phyloP scores from a whole-genome alignment of 2,329 filamentous ascomycete species.

The Aureobasidium leucospermi region DNA sequence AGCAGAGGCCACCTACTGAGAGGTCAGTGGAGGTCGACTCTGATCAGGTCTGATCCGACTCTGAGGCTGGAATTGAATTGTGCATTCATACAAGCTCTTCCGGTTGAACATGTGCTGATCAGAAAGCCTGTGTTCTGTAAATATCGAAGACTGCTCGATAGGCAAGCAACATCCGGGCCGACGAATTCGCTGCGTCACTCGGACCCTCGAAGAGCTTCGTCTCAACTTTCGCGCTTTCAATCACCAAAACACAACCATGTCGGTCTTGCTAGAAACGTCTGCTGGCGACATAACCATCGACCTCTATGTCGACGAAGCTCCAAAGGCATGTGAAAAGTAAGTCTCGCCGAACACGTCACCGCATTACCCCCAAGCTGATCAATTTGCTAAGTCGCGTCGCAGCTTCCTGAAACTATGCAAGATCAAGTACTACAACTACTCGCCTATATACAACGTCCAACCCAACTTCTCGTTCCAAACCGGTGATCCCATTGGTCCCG shows the following conservation, averaged over 20 bases:
- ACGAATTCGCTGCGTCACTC: neutral
- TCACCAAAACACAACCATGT: conserved; percentile 52
- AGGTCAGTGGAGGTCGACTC: too few relatives aligned
- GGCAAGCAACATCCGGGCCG: neutral
- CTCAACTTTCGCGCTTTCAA: neutral
- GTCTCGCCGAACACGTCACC: conserved; percentile 29
- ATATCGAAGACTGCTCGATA: neutral
- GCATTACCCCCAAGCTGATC: conserved; percentile 43
- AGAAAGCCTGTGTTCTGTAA: too few relatives aligned
- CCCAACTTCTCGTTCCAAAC: conserved; percentile 96
- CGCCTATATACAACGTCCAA: conserved; percentile 84
- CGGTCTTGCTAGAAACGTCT: conserved; percentile 87
- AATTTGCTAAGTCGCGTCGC: conserved; percentile 44
- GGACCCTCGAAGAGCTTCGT: neutral
- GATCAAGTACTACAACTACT: conserved; percentile 98
- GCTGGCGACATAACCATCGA: conserved; percentile 93
- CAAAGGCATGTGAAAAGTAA: conserved; percentile 91
- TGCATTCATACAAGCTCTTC: too few relatives aligned
- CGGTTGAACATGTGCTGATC: too few relatives aligned
- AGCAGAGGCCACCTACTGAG: too few relatives aligned
- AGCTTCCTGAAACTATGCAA: conserved; percentile 99
- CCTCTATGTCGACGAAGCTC: conserved; percentile 78
- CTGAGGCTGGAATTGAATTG: too few relatives aligned
- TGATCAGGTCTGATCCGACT: too few relatives aligned
- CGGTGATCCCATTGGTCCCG: conserved; percentile 85